Conservation (phyloP, 345 rosid genomes). For the Ricinus communis region DNA sequence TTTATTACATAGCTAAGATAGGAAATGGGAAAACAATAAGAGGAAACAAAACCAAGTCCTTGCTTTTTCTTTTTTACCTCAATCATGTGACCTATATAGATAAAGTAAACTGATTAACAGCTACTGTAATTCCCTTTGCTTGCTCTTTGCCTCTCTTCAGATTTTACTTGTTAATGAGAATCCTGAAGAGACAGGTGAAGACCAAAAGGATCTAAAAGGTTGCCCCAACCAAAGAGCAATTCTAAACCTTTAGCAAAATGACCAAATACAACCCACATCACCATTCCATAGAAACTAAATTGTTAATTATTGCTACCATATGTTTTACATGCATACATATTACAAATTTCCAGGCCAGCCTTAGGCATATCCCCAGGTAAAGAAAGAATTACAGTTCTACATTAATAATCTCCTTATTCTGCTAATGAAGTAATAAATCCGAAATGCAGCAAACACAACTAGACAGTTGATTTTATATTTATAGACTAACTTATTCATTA, state of each 20-base stretch:
- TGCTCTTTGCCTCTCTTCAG: slow-evolving; percentile 6
- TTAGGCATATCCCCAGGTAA: too few relatives aligned
- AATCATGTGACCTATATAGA: not conserved
- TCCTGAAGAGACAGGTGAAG: slow-evolving; percentile 13
- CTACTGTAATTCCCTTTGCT: not conserved
- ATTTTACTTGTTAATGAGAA: slow-evolving; percentile 26
- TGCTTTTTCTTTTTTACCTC: not conserved
- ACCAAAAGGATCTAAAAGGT: not conserved
- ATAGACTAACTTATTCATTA: too few relatives aligned
- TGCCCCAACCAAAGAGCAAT: not conserved
- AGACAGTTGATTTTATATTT: too few relatives aligned
- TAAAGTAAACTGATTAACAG: not conserved
- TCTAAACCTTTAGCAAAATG: not conserved
- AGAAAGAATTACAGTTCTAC: too few relatives aligned
- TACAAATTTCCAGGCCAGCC: too few relatives aligned
- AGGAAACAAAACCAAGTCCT: not conserved
- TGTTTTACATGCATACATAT: too few relatives aligned
- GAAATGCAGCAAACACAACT: too few relatives aligned
- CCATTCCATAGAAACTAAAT: too few relatives aligned
- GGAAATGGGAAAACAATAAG: not conserved
- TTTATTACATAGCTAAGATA: not conserved
- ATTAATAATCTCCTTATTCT: too few relatives aligned
- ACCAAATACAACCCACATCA: not conserved
- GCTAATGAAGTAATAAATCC: too few relatives aligned
- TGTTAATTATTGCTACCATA: too few relatives aligned